phyloP scores from a whole-genome alignment of 257 asterid genomes.

The Ocimum tenuiflorum region DNA sequence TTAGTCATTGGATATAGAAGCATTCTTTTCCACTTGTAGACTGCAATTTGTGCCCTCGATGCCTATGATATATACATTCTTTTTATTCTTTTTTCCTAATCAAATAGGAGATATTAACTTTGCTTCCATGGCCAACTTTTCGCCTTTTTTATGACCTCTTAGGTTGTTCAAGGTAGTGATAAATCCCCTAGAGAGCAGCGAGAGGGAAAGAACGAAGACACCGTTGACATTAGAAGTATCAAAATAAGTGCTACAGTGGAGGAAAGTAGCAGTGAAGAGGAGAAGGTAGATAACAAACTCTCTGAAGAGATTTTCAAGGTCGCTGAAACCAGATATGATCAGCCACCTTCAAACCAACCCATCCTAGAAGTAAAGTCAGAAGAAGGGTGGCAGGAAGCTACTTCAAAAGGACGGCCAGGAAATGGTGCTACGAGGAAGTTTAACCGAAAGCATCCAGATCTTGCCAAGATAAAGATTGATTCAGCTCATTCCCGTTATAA shows the following conservation, averaged over 20 bases:
- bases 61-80: background rate
- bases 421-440: conserved; percentile 49
- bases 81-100: too few relatives aligned
- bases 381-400: conserved; percentile 97
- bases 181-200: conserved; percentile 42
- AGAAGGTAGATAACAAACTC: conserved; percentile 28
- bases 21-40: background rate
- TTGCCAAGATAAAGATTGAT: conserved; percentile 56
- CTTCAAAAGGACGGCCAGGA: conserved; percentile 63
- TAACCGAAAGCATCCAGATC: conserved; percentile 59
- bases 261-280: conserved; percentile 35
- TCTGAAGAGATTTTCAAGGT: conserved; percentile 25
- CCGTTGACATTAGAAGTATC: conserved; percentile 23
- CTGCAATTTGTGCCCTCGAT: background rate
- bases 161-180: conserved; percentile 56
- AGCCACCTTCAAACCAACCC: conserved; percentile 29
- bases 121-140: conserved; percentile 16
- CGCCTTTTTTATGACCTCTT: conserved; percentile 23
- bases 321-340: conserved; percentile 19
- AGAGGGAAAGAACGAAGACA: conserved; percentile 38
- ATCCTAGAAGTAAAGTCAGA: conserved; percentile 52
- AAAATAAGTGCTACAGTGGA: conserved; percentile 27
- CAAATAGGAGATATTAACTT: too few relatives aligned
- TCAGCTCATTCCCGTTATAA: conserved; percentile 40
- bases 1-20: background rate